These are phyloP conservation scores for Fraxinus ornus DNA, from an alignment of 305 asterid species.

Conservation along the genomic window DNA sequence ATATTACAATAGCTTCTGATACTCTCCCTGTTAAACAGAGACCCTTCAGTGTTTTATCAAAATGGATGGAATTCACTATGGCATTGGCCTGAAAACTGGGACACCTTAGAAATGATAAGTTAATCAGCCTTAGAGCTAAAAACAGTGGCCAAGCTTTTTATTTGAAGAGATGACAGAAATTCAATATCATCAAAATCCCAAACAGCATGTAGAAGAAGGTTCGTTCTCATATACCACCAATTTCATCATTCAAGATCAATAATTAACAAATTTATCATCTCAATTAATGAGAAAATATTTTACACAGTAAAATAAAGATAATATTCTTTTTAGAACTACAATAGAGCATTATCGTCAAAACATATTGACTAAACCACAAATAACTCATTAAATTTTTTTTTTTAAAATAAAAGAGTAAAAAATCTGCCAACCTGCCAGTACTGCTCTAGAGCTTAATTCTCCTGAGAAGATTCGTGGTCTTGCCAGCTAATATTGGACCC, in stretches of 20 bases:
- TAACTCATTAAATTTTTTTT: neutral
- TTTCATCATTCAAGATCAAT: slow-evolving; percentile 18
- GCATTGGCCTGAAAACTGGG: slow-evolving; percentile 77
- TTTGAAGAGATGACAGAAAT: slow-evolving; percentile 1
- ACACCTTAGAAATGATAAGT: slow-evolving; percentile 48
- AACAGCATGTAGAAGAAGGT: slow-evolving; percentile 9
- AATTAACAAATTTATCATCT: neutral
- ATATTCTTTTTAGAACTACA: neutral
- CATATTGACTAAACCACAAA: neutral
- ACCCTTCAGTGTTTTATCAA: slow-evolving; percentile 66
- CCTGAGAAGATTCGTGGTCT: slow-evolving; percentile 76
- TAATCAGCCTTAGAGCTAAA: slow-evolving; percentile 32
- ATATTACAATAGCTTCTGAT: slow-evolving; percentile 69
- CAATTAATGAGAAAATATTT: neutral
- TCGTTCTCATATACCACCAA: slow-evolving; percentile 1
- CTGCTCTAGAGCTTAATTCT: slow-evolving; percentile 71
- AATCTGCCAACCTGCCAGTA: slow-evolving; percentile 60
- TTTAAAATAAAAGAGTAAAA: neutral
- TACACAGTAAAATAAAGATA: neutral
- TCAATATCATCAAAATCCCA: slow-evolving; percentile 3
- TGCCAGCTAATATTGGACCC: slow-evolving; percentile 98
- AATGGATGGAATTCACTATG: slow-evolving; percentile 35
- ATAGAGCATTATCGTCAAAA: neutral
- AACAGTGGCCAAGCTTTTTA: slow-evolving; percentile 27
- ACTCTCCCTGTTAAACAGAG: slow-evolving; percentile 79